A percentile compares a stretch with the other conserved stretches of the same genome.
These are phyloP conservation scores for Neurospora crassa DNA, from an alignment of 2,329 filamentous ascomycete species.

Conservation along the genomic window DNA sequence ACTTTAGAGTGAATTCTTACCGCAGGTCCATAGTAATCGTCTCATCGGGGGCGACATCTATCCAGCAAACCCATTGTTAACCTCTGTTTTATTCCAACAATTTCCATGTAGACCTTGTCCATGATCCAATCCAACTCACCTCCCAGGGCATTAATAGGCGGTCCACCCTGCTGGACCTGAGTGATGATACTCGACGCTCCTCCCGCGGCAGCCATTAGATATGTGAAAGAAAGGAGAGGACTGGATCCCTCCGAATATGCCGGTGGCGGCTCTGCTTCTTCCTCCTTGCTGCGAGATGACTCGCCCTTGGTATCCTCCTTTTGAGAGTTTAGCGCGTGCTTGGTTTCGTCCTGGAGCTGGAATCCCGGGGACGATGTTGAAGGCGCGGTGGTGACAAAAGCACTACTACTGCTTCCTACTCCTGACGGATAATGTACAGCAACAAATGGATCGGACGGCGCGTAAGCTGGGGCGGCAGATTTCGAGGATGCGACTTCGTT, in stretches of 20 bases:
- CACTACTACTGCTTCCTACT: slow-evolving; percentile 1
- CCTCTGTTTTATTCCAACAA: not conserved
- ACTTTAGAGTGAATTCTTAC: slow-evolving; percentile 42
- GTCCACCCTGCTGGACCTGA: slow-evolving; percentile 90
- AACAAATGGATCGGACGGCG: slow-evolving; percentile 22
- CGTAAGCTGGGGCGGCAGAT: slow-evolving; percentile 47
- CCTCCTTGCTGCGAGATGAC: slow-evolving; percentile 53
- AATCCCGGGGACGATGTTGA: slow-evolving; percentile 15
- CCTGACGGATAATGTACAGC: not conserved
- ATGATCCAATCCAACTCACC: slow-evolving; percentile 45
- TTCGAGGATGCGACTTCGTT: slow-evolving; percentile 15
- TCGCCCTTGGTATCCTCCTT: slow-evolving; percentile 65
- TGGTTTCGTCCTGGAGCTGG: slow-evolving; percentile 57
- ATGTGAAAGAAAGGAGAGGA: slow-evolving; percentile 85
- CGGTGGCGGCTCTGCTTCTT: slow-evolving; percentile 86
- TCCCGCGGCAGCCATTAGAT: slow-evolving; percentile 96
- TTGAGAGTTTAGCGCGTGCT: slow-evolving; percentile 52
- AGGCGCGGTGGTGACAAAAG: slow-evolving; percentile 6
- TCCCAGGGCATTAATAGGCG: slow-evolving; percentile 81
- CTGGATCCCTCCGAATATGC: slow-evolving; percentile 93
- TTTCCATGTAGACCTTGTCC: no score
- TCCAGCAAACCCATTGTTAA: slow-evolving; percentile 10
- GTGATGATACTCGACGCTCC: slow-evolving; percentile 98
- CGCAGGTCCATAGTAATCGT: slow-evolving; percentile 90
- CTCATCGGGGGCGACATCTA: slow-evolving; percentile 80